These are phyloP conservation scores for Colletotrichum falcatum DNA, from an alignment of 2,329 filamentous ascomycete species.

Conservation along the genomic window DNA sequence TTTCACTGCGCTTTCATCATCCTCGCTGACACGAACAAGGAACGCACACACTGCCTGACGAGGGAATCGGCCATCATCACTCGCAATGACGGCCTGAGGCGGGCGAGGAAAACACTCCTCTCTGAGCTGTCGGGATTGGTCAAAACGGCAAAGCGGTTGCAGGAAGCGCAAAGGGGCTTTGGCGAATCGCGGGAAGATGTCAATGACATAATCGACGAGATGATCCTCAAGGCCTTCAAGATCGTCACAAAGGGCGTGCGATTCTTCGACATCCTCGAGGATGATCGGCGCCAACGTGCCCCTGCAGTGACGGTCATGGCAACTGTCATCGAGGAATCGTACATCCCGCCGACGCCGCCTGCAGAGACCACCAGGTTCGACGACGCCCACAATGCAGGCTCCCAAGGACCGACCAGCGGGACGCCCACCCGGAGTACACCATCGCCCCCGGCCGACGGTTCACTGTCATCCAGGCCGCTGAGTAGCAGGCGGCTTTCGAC, in stretches of 20 bases:
- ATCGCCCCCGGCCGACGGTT: slow-evolving; percentile 52
- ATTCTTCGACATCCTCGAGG: slow-evolving; percentile 88
- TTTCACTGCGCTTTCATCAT: neutral
- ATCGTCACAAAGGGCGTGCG: slow-evolving; percentile 91
- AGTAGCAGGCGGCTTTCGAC: slow-evolving; percentile 62
- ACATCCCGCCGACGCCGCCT: slow-evolving; percentile 72
- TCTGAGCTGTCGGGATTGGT: slow-evolving; percentile 92
- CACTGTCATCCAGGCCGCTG: slow-evolving; percentile 50
- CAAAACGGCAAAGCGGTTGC: slow-evolving; percentile 87
- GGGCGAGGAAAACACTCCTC: slow-evolving; percentile 86
- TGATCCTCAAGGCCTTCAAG: slow-evolving; percentile 93
- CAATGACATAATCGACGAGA: slow-evolving; percentile 87
- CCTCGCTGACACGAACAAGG: slow-evolving; percentile 62
- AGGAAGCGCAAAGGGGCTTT: slow-evolving; percentile 73
- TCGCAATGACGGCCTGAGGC: slow-evolving; percentile 79
- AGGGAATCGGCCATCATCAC: slow-evolving; percentile 82
- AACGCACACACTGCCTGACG: slow-evolving; percentile 88
- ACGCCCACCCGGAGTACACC: slow-evolving; percentile 50
- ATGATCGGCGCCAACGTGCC: slow-evolving; percentile 64
- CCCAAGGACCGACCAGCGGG: slow-evolving; percentile 51
- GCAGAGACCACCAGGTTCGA: slow-evolving; percentile 67
- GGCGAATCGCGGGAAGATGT: slow-evolving; percentile 65
- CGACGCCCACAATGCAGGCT: slow-evolving; percentile 55
- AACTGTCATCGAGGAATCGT: slow-evolving; percentile 68
- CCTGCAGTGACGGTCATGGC: slow-evolving; percentile 70